Evolutionary conservation across 495 filamentous ascomycete species (phyloP).

Genomic region (Hypoxylon rickii): DNA sequence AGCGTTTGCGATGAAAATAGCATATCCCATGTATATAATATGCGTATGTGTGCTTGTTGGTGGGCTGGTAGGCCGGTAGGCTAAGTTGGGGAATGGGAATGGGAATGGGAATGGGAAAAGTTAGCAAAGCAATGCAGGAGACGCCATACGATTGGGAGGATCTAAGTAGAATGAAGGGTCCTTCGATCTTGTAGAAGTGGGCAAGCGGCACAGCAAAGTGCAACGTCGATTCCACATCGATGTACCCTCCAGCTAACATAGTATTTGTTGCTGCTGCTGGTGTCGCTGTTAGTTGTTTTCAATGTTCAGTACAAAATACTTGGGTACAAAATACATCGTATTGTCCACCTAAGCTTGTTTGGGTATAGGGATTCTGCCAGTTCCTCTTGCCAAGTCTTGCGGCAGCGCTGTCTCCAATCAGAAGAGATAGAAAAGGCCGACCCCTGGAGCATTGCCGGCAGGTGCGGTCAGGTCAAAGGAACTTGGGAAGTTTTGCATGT

Average conservation of each 20-base stretch:
- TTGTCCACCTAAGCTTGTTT: too few species aligned
- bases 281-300: too few species aligned
- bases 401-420: slow-evolving; percentile 36
- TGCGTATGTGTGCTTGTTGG: slow-evolving; percentile 10
- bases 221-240: slow-evolving; percentile 30
- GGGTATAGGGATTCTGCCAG: slow-evolving; percentile 31
- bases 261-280: too few species aligned
- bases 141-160: slow-evolving; percentile 34
- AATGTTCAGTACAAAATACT: too few species aligned
- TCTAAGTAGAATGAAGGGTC: slow-evolving; percentile 25
- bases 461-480: slow-evolving; percentile 35
- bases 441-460: slow-evolving; percentile 40
- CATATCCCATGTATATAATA: background rate
- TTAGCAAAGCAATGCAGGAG: slow-evolving; percentile 24
- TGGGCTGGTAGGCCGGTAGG: too few species aligned
- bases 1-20: slow-evolving; percentile 30
- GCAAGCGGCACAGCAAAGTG: slow-evolving; percentile 34
- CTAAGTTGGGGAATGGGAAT: too few species aligned
- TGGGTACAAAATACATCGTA: too few species aligned
- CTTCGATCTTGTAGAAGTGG: slow-evolving; percentile 35
- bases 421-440: slow-evolving; percentile 14
- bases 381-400: slow-evolving; percentile 32
- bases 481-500: too few species aligned
- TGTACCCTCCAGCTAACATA: too few species aligned
- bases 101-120: slow-evolving; percentile 23